Conservation (phyloP, 139 green algal genomes). For the Tetraselmis striata region DNA sequence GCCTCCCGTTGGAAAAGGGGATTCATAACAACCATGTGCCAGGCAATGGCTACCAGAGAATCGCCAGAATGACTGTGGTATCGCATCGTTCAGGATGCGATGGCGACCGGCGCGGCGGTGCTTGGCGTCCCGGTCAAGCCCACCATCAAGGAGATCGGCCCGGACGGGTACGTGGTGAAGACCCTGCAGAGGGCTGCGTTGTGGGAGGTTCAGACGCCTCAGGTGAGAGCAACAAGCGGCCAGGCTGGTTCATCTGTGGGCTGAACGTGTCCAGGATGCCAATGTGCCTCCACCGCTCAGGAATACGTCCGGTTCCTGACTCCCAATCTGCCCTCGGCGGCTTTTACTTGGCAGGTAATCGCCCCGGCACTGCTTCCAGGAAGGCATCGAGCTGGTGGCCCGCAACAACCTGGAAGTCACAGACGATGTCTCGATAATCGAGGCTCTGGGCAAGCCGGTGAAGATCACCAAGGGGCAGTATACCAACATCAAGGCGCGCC, state of each 20-base stretch:
- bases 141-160: slow-evolving; percentile 92
- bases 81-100: slow-evolving; percentile 4
- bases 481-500: slow-evolving; percentile 99
- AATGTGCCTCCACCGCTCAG: too few relatives aligned
- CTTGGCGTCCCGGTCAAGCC: slow-evolving; percentile 91
- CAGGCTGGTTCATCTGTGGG: too few relatives aligned
- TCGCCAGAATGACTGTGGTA: too few relatives aligned
- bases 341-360: slow-evolving; percentile 62
- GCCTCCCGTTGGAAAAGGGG: too few relatives aligned
- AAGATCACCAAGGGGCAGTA: slow-evolving; percentile 86
- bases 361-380: slow-evolving; percentile 64
- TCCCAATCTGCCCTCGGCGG: background rate
- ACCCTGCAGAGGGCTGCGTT: slow-evolving; percentile 82
- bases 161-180: slow-evolving; percentile 59
- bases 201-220: slow-evolving; percentile 98
- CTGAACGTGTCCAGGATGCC: too few relatives aligned
- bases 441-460: slow-evolving; percentile 87
- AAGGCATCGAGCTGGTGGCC: slow-evolving; percentile 79
- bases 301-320: too few relatives aligned
- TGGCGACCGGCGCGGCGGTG: slow-evolving; percentile 80
- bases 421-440: slow-evolving; percentile 97
- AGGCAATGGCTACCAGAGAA: too few relatives aligned
- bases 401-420: slow-evolving; percentile 81
- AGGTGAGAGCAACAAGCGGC: too few relatives aligned
- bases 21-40: too few relatives aligned